phyloP scores from a whole-genome alignment of 139 green algal genomes.

The Penium margaritaceum region DNA sequence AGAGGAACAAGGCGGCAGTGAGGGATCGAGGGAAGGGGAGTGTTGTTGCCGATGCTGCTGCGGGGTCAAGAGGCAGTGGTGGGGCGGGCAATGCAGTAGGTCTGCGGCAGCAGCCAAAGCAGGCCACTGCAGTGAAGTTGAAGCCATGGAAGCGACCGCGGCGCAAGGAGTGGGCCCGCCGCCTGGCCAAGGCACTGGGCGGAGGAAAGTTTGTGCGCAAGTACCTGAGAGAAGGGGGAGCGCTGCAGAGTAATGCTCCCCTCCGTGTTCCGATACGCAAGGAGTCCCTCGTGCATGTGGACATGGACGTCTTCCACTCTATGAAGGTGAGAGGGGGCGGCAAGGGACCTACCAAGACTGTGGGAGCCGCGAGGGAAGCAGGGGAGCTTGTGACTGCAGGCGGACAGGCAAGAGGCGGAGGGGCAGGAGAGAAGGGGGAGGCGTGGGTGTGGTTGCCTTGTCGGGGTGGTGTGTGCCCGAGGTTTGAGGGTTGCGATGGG shows the following conservation, averaged over 20 bases:
- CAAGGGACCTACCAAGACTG: background rate
- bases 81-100: too few relatives aligned
- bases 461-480: too few relatives aligned
- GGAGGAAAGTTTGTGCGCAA: too few relatives aligned
- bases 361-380: background rate
- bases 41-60: too few relatives aligned
- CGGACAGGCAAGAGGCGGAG: background rate
- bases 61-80: too few relatives aligned
- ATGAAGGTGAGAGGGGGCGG: background rate
- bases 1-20: too few relatives aligned
- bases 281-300: background rate
- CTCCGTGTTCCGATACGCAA: background rate
- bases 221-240: slow-evolving; percentile 1
- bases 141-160: background rate
- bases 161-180: background rate
- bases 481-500: too few relatives aligned
- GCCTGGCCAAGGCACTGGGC: background rate
- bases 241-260: background rate
- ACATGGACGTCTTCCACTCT: background rate
- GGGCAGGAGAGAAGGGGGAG: too few relatives aligned
- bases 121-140: too few relatives aligned
- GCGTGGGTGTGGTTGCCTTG: too few relatives aligned
- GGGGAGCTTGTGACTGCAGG: background rate
- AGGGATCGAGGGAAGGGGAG: too few relatives aligned
- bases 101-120: too few relatives aligned